These are phyloP conservation scores for Metschnikowia henanensis DNA, from an alignment of 805 yeast species.

Conservation along the genomic window DNA sequence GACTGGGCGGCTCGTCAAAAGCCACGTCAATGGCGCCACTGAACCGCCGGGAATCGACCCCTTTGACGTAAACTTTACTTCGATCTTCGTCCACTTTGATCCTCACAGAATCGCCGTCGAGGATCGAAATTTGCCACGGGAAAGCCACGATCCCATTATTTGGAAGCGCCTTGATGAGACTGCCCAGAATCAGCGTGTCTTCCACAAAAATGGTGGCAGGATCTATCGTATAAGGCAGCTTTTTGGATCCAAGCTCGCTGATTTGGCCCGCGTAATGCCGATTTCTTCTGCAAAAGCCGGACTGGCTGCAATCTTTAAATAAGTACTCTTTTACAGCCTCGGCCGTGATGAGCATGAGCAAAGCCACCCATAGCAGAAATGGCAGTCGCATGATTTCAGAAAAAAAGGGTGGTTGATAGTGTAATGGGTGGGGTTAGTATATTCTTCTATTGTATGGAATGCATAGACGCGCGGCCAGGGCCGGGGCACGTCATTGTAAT, in stretches of 20 bases:
- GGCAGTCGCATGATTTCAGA: not conserved
- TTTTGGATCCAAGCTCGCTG: not conserved
- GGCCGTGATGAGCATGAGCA: conserved; percentile 10
- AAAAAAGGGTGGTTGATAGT: not conserved
- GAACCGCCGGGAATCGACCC: conserved; percentile 58
- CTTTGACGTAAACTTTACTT: conserved; percentile 20
- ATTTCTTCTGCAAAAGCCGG: conserved; percentile 85
- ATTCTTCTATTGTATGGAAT: too few species aligned
- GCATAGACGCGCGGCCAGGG: too few species aligned
- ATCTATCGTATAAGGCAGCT: conserved; percentile 26
- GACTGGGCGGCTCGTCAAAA: conserved; percentile 6
- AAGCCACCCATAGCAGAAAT: not conserved
- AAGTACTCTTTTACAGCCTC: conserved; percentile 58
- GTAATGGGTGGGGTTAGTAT: too few species aligned
- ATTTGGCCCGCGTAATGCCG: conserved; percentile 55
- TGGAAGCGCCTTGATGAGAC: conserved; percentile 43
- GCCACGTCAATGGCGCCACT: conserved; percentile 27
- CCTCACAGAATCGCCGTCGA: conserved; percentile 59
- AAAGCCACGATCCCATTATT: conserved; percentile 32
- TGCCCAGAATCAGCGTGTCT: conserved; percentile 42
- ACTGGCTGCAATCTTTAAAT: conserved; percentile 74
- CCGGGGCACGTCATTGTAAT: too few species aligned
- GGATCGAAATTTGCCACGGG: conserved; percentile 57
- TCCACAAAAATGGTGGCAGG: conserved; percentile 15
- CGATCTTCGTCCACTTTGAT: conserved; percentile 66